phyloP scores from a whole-genome alignment of 441 rosid genomes.

The Syzygium malaccense region DNA sequence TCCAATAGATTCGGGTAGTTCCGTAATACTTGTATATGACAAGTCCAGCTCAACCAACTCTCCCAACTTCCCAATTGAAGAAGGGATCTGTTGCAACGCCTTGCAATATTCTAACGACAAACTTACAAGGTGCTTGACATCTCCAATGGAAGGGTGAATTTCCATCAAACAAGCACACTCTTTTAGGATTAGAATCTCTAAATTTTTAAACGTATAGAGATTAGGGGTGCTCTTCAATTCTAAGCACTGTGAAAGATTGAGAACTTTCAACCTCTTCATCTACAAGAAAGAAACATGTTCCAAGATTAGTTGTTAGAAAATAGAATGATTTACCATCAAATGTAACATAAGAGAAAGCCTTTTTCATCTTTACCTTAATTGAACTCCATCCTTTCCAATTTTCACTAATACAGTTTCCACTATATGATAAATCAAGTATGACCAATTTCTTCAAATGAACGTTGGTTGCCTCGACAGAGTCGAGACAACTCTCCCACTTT shows the following conservation, averaged over 20 bases:
- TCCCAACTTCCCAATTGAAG: background rate
- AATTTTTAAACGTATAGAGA: background rate
- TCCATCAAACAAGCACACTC: background rate
- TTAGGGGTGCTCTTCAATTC: background rate
- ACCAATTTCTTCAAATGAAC: background rate
- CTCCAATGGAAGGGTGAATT: background rate
- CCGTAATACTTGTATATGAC: rapidly evolving
- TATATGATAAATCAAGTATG: background rate
- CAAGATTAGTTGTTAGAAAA: background rate
- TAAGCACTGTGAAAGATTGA: rapidly evolving
- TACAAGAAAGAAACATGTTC: background rate
- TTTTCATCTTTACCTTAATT: background rate
- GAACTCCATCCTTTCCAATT: background rate
- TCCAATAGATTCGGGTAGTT: no score
- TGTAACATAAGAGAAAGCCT: background rate
- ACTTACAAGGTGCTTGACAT: background rate
- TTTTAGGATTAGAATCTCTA: rapidly evolving
- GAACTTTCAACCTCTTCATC: background rate
- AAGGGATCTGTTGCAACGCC: background rate
- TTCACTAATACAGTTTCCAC: rapidly evolving
- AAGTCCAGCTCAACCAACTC: background rate
- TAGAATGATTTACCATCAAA: rapidly evolving
- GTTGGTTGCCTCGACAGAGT: background rate
- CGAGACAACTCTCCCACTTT: background rate
- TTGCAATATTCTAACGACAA: no score